Conservation (phyloP, 345 rosid genomes). For the Linum tenue region DNA sequence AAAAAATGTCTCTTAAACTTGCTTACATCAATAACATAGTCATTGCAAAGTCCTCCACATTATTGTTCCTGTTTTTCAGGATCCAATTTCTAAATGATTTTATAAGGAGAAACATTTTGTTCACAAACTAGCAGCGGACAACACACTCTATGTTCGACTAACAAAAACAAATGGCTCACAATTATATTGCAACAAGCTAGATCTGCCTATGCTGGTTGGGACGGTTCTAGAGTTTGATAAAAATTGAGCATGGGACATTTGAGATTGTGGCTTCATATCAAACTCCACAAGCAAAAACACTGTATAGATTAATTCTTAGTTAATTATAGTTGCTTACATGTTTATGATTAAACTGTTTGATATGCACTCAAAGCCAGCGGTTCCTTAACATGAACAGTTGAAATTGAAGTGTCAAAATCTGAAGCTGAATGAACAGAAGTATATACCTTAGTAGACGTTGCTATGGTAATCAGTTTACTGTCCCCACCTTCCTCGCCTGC, state of each 20-base stretch:
- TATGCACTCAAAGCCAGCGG: too few species aligned
- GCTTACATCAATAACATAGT: neutral
- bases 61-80: too few species aligned
- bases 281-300: neutral
- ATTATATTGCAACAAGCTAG: too few species aligned
- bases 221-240: neutral
- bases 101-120: too few species aligned
- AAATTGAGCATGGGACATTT: neutral
- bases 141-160: too few species aligned
- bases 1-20: neutral
- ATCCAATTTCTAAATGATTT: too few species aligned
- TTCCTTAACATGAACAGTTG: neutral
- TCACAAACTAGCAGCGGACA: too few species aligned
- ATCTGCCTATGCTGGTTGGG: too few species aligned
- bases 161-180: too few species aligned
- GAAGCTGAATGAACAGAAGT: neutral
- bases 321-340: too few species aligned
- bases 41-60: constrained; percentile 5
- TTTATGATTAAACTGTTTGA: neutral
- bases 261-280: neutral
- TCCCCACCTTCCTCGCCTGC: constrained; percentile 45
- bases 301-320: neutral
- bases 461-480: constrained; percentile 49
- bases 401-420: neutral
- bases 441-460: constrained; percentile 62